Base-by-base conservation (phyloP, 2,329 filamentous ascomycete species). In the Epichloe sibirici region DNA sequence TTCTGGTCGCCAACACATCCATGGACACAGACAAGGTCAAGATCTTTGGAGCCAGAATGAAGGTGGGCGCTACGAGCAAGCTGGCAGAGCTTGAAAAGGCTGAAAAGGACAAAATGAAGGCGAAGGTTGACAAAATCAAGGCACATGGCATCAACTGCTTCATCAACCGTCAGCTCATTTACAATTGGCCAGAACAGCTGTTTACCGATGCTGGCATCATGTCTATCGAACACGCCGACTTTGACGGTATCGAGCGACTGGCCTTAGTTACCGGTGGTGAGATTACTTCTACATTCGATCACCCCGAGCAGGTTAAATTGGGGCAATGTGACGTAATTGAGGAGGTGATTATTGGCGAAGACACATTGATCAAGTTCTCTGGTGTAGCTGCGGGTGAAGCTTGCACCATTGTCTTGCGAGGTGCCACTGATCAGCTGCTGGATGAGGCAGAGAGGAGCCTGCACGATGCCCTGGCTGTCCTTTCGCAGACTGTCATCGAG, bases 11-110 rank as follows among this genome's bases (percentile, higher is more conserved):
- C 58, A 98, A 98, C 74, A 98, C 93, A 9, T 87, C 90, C 12
- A 98, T 98, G 93, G 93, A 98, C 71, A 98, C 93, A 38, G 93
- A 98, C 74, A 98, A 98, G 78, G 88, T 98, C 75, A 98, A 98
- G 80, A 97, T 98, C 64, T 98, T 98, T 63, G 93, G 93, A 57
- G 93, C 93, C 15, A 83, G 91, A 55, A 89, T 98, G 64, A 97
- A 97, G 79, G 93, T 98, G 55, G 87, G 88, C 61, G 91, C 89
- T 35, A 98, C 93, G 3, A 89, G 89, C 68, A 96, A 97, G 77
- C 80, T 98, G 48, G 93, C 93, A n/a, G 93, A 98, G 64, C 77
- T 98, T 51, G 93, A 98, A 71, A 95, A 94, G 79, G 93, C 93
- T 5, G 93, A 97, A 76, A 86, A 89, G 64, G 93, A 98, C 64